Base-by-base conservation (phyloP, 2,329 filamentous ascomycete genomes). In the Aspergillus carbonarius region DNA sequence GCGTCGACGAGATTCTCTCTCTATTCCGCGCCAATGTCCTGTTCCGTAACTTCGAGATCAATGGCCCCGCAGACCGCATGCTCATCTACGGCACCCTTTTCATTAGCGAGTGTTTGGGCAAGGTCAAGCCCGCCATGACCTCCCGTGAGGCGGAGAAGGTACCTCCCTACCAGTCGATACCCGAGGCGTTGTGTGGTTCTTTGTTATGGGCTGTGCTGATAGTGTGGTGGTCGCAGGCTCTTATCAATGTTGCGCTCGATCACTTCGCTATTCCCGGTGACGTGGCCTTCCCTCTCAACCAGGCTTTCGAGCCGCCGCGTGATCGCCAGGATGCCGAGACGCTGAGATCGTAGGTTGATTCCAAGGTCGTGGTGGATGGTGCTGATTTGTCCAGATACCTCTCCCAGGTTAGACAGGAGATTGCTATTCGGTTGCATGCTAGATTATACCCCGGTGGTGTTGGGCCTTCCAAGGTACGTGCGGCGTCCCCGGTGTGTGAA, bases 41-140 rank as follows among this genome's bases (percentile, higher is more conserved):
- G 79, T 99, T 98, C 84, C 90, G 95, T 71, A 99, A 98, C 84
- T 99, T 99, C 71, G 95, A 98, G 83, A 96, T 98, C 81, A 93
- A 96, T 79, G 95, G 95, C 13, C 90, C 92, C 25, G 93, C 95
- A 59, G 95, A 99, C 79, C 86, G 95, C 40, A 87, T 98, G 71
- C 84, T 99, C 66, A 93, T 98, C 72, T 99, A 99, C 80, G 93
- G 93, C 63, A 99, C 97, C 75, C 84, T 96, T 73, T 98, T 93
- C 78, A 85, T 98, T 70, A 93, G 89, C 78, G 93, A 98, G 77
- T 93, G 92, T 70, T 80, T 99, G 73, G 82, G 83, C 70, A 96
- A 95, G 83, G 92, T 98, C 73, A 91, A 88, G 79, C 89, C 92
- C 12, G 80, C 76, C 46, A 89, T 91, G 79, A 79, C 77, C 44